Conservation (phyloP, 1,284 basidiomycete species). For the Boletellus deceptivus region DNA sequence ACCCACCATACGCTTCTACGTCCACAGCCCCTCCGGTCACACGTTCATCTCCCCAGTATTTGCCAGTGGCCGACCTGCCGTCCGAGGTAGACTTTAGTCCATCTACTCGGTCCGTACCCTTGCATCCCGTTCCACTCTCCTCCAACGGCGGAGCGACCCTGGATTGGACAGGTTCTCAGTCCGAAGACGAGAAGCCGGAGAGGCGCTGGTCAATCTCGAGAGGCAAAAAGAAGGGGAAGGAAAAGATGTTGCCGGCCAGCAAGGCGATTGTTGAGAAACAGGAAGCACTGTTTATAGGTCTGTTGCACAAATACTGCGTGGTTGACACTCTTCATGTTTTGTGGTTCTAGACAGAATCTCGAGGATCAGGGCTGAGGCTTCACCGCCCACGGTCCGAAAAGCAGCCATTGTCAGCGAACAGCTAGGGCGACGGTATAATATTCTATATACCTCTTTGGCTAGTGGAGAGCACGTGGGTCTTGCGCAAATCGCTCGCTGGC, state of each 20-base stretch:
- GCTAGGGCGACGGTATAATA: conserved; percentile 57
- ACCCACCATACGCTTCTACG: conserved; percentile 36
- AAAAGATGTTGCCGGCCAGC: conserved; percentile 43
- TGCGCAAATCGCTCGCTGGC: conserved; percentile 57
- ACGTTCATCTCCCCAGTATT: conserved; percentile 36
- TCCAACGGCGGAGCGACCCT: conserved; percentile 63
- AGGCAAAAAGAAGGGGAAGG: conserved; percentile 58
- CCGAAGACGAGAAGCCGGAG: conserved; percentile 56
- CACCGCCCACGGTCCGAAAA: conserved; percentile 56
- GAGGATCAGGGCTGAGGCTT: conserved; percentile 49
- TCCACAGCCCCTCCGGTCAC: conserved; percentile 25
- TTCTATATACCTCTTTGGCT: conserved; percentile 44
- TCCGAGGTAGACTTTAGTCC: conserved; percentile 71
- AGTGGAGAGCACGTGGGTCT: conserved; percentile 42
- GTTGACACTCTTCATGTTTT: background rate
- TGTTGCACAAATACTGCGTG: conserved; percentile 9
- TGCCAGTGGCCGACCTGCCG: conserved; percentile 28
- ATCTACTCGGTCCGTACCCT: conserved; percentile 45
- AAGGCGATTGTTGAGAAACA: conserved; percentile 48
- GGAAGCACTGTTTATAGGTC: conserved; percentile 49
- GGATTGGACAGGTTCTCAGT: conserved; percentile 58
- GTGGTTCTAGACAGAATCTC: conserved; percentile 52
- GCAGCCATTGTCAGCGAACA: conserved; percentile 67
- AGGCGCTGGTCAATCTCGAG: conserved; percentile 60
- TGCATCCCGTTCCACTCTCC: conserved; percentile 62